Percentiles rank a stretch among this genome's conserved stretches.
Conservation (phyloP, 2,329 filamentous ascomycete species). For the Polychaeton citri region DNA sequence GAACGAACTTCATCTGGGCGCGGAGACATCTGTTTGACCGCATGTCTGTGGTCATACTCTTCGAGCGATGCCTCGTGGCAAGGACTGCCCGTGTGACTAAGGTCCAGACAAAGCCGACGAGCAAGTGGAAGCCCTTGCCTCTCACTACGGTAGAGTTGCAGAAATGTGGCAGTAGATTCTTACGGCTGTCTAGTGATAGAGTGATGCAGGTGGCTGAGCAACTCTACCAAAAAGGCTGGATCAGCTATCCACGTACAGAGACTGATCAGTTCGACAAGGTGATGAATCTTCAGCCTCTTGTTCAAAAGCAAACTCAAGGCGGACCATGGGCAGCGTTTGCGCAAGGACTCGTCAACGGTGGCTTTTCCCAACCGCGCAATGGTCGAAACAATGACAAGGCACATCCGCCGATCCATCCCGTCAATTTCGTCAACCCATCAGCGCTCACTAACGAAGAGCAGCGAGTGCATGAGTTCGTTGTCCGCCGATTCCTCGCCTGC, state of each 20-base stretch:
- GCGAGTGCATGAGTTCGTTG: slow-evolving; percentile 83
- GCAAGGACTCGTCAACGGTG: slow-evolving; percentile 57
- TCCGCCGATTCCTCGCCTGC: slow-evolving; percentile 82
- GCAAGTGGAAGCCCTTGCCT: slow-evolving; percentile 86
- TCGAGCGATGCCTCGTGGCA: slow-evolving; percentile 69
- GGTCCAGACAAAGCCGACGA: slow-evolving; percentile 80
- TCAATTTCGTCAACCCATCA: slow-evolving; percentile 60
- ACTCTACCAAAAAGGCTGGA: slow-evolving; percentile 88
- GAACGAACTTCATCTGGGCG: slow-evolving; percentile 74
- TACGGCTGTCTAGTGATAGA: slow-evolving; percentile 80
- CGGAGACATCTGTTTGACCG: slow-evolving; percentile 79
- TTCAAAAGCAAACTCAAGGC: slow-evolving; percentile 73
- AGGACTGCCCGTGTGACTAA: slow-evolving; percentile 69
- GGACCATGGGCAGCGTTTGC: slow-evolving; percentile 69
- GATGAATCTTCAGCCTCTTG: slow-evolving; percentile 67
- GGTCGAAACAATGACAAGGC: slow-evolving; percentile 91
- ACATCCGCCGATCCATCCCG: slow-evolving; percentile 91
- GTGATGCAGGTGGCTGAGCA: slow-evolving; percentile 79
- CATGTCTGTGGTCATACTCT: slow-evolving; percentile 64
- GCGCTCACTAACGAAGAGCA: slow-evolving; percentile 49
- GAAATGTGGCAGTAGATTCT: slow-evolving; percentile 80
- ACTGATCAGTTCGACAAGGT: slow-evolving; percentile 88
- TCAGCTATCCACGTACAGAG: slow-evolving; percentile 94
- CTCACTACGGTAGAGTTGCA: slow-evolving; percentile 93
- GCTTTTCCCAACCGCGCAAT: slow-evolving; percentile 66